These are phyloP conservation scores for Inonotus hispidus DNA, from an alignment of 1,284 basidiomycete genomes.

Conservation along the genomic window DNA sequence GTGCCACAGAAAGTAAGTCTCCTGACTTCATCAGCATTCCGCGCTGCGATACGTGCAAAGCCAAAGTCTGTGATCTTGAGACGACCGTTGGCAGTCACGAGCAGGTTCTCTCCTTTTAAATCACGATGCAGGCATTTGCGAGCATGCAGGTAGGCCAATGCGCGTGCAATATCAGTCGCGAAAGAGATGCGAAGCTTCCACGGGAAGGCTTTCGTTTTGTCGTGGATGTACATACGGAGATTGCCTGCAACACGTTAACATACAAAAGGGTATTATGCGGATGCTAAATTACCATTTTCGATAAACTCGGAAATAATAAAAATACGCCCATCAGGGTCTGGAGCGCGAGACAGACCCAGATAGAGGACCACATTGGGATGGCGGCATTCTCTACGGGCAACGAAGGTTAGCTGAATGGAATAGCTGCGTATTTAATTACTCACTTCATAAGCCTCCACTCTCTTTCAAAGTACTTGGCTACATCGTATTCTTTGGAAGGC, in stretches of 20 bases:
- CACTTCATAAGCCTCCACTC: conserved; percentile 96
- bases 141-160: conserved; percentile 95
- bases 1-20: conserved; percentile 96
- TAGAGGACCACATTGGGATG: conserved; percentile 95
- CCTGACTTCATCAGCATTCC: conserved; percentile 86
- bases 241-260: conserved; percentile 45
- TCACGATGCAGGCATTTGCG: conserved; percentile 85
- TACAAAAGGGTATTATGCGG: conserved; percentile 22
- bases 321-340: conserved; percentile 75
- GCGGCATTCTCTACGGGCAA: conserved; percentile 55
- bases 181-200: conserved; percentile 92
- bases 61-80: conserved; percentile 98
- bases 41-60: conserved; percentile 88
- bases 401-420: background rate
- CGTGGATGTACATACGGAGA: conserved; percentile 80
- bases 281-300: conserved; percentile 52
- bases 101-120: conserved; percentile 95
- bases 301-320: conserved; percentile 91
- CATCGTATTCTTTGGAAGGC: conserved; percentile 85
- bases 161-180: conserved; percentile 89
- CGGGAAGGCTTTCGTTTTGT: conserved; percentile 74
- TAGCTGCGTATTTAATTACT: conserved; percentile 13
- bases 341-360: conserved; percentile 87
- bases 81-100: conserved; percentile 88
- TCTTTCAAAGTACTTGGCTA: conserved; percentile 95